Conservation (phyloP, 495 filamentous ascomycete species). For the Arthonia radiata region DNA sequence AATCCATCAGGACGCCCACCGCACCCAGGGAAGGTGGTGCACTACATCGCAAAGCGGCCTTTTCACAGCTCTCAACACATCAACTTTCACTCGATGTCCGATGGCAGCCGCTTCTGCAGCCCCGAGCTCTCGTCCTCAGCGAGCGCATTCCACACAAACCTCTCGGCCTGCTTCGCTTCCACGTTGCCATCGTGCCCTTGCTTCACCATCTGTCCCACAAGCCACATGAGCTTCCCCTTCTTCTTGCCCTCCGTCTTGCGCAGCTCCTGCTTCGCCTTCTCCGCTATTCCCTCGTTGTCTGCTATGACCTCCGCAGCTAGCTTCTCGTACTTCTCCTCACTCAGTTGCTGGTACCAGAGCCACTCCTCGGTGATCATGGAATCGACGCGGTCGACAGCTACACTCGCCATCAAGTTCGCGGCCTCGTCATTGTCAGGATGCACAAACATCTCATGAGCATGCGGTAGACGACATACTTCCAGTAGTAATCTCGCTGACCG, state of each 20-base stretch:
- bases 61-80: too few relatives aligned
- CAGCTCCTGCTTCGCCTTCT: conserved; percentile 37
- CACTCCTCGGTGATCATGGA: conserved; percentile 38
- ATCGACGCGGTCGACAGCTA: conserved; percentile 13
- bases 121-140: too few relatives aligned
- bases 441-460: too few relatives aligned
- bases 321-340: conserved; percentile 29
- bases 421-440: too few relatives aligned
- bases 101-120: too few relatives aligned
- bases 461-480: too few relatives aligned
- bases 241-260: too few relatives aligned
- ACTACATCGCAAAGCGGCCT: too few relatives aligned
- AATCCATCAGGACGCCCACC: too few relatives aligned
- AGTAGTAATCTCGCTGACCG: conserved; percentile 9
- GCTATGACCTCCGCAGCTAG: conserved; percentile 26
- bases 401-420: too few relatives aligned
- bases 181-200: conserved; percentile 49
- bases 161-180: conserved; percentile 48
- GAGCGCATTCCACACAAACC: conserved; percentile 31
- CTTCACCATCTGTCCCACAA: conserved; percentile 81
- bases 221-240: conserved; percentile 55
- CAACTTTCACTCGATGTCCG: too few relatives aligned
- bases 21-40: too few relatives aligned
- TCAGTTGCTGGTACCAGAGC: conserved; percentile 38
- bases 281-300: conserved; percentile 34